Evolutionary conservation across 1,139 yeast species (phyloP).

Genomic region (Geotrichum klebahnii): DNA sequence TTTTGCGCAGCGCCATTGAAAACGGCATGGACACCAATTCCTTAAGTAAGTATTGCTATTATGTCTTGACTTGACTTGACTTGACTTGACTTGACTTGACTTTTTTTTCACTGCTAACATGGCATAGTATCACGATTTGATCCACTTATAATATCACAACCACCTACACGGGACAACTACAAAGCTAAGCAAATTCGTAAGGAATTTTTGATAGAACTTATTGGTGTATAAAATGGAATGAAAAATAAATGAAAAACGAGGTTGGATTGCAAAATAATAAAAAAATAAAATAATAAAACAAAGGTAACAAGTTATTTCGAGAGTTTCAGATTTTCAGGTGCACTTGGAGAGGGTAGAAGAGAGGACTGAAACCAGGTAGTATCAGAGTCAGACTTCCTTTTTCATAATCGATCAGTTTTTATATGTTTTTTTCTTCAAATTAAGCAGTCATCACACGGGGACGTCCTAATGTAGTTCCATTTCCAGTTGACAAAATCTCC

Average conservation of each 20-base stretch:
- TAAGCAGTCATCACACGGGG: constrained; percentile 9
- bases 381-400: too few species aligned
- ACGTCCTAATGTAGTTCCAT: constrained; percentile 18
- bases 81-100: too few species aligned
- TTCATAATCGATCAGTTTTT: neutral
- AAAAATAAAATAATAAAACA: neutral
- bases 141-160: constrained; percentile 8
- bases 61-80: too few species aligned
- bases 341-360: too few species aligned
- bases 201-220: constrained; percentile 12
- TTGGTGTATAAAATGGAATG: neutral
- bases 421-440: neutral
- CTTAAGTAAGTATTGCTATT: constrained; percentile 23
- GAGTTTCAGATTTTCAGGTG: too few species aligned
- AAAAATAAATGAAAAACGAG: too few species aligned
- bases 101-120: neutral
- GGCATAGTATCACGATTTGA: constrained; percentile 8
- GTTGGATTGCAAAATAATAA: too few species aligned
- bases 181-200: constrained; percentile 11
- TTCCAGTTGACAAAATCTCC: constrained; percentile 15
- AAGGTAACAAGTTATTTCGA: too few species aligned
- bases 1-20: constrained; percentile 37
- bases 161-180: constrained; percentile 13
- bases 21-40: constrained; percentile 26
- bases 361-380: too few species aligned